A percentile compares a stretch with the other conserved stretches of the same genome.
Evolutionary conservation across 2,329 filamentous ascomycete species (phyloP).

Genomic region (Leptographium radiaticola): DNA sequence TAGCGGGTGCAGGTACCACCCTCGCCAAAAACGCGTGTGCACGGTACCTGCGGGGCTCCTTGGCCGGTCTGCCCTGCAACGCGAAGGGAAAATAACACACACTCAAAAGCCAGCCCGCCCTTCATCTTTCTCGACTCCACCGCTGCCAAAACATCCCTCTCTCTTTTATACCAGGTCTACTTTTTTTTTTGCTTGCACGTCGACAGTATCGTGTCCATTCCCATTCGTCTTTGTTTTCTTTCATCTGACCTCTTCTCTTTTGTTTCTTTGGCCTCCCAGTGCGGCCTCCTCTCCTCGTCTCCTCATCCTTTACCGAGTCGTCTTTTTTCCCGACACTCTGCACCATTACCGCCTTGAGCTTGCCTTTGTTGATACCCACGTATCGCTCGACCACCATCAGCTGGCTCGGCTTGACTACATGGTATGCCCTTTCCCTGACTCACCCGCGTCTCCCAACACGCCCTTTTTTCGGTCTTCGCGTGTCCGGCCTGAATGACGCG

Average conservation of each 20-base stretch:
- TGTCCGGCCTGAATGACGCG: neutral
- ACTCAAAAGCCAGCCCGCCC: neutral
- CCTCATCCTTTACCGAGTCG: neutral
- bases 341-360: neutral
- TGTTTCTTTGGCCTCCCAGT: neutral
- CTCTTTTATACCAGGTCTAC: conserved; percentile 12
- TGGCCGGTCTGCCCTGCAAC: neutral
- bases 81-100: neutral
- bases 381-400: neutral
- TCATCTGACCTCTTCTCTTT: neutral
- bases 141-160: conserved; percentile 14
- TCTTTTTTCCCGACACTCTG: no score
- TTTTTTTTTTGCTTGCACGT: conserved; percentile 2
- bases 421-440: neutral
- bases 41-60: neutral
- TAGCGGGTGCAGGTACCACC: neutral
- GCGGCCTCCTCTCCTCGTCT: neutral
- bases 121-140: conserved; percentile 9
- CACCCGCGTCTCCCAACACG: neutral
- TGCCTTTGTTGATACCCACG: neutral
- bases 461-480: no score
- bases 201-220: neutral
- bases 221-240: neutral
- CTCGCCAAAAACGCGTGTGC: neutral
- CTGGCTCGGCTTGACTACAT: neutral